Base-by-base conservation (phyloP, 2,329 filamentous ascomycete genomes). In the Colletotrichum sansevieriae region DNA sequence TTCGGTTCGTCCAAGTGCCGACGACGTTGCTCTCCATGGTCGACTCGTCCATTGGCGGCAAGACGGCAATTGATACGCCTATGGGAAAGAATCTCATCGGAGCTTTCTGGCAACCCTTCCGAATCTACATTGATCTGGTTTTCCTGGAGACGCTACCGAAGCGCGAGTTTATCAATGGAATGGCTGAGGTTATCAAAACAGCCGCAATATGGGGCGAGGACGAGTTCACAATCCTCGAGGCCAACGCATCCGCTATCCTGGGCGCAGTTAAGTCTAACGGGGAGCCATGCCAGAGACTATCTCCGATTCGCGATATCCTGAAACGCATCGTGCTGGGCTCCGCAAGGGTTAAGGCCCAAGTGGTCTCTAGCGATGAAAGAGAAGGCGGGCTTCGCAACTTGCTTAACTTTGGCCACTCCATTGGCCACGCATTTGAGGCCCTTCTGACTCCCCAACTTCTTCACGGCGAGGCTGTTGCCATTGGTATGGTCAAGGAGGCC, bases 171-270 rank as follows among this genome's bases (percentile, higher is more conserved):
- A 94, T 98, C 81, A 99, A 99, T 78, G 96, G 96, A 70, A 98
- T 99, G 95, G 96, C 95, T 29, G 96, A 99, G 83, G 95, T 99
- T 35, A 88, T 98, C 78, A 98, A 98, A 87, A 99, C 96, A 3
- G 96, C 96, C 3, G 96, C 96, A 62, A 98, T 99, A 74, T 98
- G 95, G 89, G 90, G 97, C 75, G 94, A 97, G 79, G 82, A 85
- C 10, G 95, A 98, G 76, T 99, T 99, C 77, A 87, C 91, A 49
- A 83, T 91, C 12, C 84, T 99, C 18, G 96, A 99, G 78, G 85
- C 92, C 73, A 93, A 96, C 74, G 94, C 95, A 1, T 83, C 91
- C 43, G 82, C 86, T 5, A 94, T 99, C 59, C 86, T 98, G 75
- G 85, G 87, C 25, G 89, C 92, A 9, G 86, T 97, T 66, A 90